phyloP scores from a whole-genome alignment of 805 yeast genomes.

The Metschnikowia matae region DNA sequence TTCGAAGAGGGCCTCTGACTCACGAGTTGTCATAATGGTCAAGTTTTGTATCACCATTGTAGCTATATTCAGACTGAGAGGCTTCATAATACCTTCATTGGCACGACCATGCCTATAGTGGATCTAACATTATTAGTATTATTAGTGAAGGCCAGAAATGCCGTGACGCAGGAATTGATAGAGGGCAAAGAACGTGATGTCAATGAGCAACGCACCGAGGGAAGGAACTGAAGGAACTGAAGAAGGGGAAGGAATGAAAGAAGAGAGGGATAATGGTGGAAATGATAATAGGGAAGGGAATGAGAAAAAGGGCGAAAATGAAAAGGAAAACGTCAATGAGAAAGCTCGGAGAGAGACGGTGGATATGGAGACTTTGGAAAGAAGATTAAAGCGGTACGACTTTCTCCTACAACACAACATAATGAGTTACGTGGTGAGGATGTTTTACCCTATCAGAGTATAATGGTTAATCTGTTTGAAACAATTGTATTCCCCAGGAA shows the following conservation, averaged over 20 bases:
- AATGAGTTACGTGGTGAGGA: constrained; percentile 7
- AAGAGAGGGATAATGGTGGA: neutral
- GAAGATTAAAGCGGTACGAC: constrained; percentile 12
- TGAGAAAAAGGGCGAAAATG: neutral
- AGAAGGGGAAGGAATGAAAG: neutral
- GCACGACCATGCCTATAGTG: too few species aligned
- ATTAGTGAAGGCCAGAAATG: constrained; percentile 6
- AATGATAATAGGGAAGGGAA: neutral
- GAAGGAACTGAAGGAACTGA: neutral
- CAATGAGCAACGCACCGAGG: neutral
- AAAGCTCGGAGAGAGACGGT: neutral
- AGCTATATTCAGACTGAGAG: too few species aligned
- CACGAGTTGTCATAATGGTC: too few species aligned
- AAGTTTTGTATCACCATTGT: too few species aligned
- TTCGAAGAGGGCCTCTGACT: too few species aligned
- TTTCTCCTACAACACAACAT: constrained; percentile 8
- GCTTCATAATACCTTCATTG: too few species aligned
- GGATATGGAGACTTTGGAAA: constrained; percentile 5
- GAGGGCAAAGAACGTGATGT: neutral
- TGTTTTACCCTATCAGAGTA: constrained; percentile 17
- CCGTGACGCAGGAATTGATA: constrained; percentile 7
- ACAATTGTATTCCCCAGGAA: too few species aligned
- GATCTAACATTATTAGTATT: too few species aligned
- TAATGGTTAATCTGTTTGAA: neutral
- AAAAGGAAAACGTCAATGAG: neutral